Base-by-base conservation (phyloP, 228 moss, liverwort and hornwort genomes). In the Sphagnum magellanicum region DNA sequence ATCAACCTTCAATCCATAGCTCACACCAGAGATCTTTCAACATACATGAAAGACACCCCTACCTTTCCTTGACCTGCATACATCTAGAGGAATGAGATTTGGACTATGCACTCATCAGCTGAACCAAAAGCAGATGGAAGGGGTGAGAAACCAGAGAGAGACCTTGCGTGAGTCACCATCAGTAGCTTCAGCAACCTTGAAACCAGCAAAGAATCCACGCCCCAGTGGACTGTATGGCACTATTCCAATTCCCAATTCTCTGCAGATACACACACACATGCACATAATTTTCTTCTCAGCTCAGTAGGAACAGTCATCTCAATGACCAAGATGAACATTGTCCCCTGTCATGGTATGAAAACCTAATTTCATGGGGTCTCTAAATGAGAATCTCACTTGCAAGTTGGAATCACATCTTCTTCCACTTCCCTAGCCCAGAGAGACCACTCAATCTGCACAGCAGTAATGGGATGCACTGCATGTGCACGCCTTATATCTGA, bases 191-290 rank as follows among this genome's bases (percentile, higher is more conserved):
- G 32, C 32, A 32, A 32, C 32, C 3, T 32, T 32, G 32, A 32
- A 32, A 32, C 32, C 32, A 32, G 32, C 32, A 32, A 88, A 71
- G 75, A 91, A 91, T 52, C 81, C 81, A 63, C 75, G 73, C 68
- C 80, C 82, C 0, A 89, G 75, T 4, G 84, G 84, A 51, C 69
- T 74, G 58, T 79, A 84, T 6, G 81, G 66, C 53, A 89, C 74
- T 60, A 89, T 74, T 46, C 81, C 81, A 71, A 87, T 89, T 16
- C 81, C 85, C 50, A 89, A 81, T 72, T 89, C 89, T 79, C 89
- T 84, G 77, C 68, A 70, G 50, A 52, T 1, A 58, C 50, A 6
- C 32, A 2, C 50, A 10, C 59, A 15, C 7, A 66, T 52, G 53
- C 4, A 47, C 32, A 32, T 32, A 32, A 32, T 32, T 32, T 32